Conservation (phyloP, 2,329 filamentous ascomycete species). For the Graphilbum fragrans region DNA sequence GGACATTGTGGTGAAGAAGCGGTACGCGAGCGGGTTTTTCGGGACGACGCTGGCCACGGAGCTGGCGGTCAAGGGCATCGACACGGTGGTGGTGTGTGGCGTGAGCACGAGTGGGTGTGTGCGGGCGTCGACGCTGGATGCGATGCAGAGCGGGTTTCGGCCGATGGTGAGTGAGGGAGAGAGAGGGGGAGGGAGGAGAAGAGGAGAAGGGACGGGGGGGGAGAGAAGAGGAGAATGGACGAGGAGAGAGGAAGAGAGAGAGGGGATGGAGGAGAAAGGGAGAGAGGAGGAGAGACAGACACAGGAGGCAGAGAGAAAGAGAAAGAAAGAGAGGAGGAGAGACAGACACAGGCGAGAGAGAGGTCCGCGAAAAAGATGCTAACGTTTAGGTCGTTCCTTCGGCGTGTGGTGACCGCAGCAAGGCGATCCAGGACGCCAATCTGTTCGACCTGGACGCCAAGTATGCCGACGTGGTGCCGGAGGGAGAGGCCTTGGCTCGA, state of each 20-base stretch:
- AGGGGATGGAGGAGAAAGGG: background rate
- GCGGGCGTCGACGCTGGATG: slow-evolving; percentile 29
- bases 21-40: slow-evolving; percentile 32
- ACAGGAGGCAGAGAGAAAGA: background rate
- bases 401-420: slow-evolving; percentile 31
- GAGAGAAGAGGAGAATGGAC: too few relatives aligned
- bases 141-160: slow-evolving; percentile 30
- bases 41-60: slow-evolving; percentile 29
- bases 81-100: slow-evolving; percentile 32
- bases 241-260: background rate
- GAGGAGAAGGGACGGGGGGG: background rate
- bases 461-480: slow-evolving; percentile 30
- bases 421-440: slow-evolving; percentile 28
- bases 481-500: slow-evolving; percentile 25
- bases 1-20: slow-evolving; percentile 27
- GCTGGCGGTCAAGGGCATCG: slow-evolving; percentile 23
- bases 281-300: too few relatives aligned
- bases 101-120: slow-evolving; percentile 34
- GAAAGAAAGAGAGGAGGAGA: background rate
- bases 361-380: background rate
- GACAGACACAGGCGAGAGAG: background rate
- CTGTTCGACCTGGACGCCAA: slow-evolving; percentile 24
- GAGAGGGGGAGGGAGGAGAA: background rate
- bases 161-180: slow-evolving; percentile 31
- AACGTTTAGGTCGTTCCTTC: slow-evolving; percentile 25